Evolutionary conservation across 345 rosid genomes (phyloP).

Genomic region (Raphanus raphanistrum): DNA sequence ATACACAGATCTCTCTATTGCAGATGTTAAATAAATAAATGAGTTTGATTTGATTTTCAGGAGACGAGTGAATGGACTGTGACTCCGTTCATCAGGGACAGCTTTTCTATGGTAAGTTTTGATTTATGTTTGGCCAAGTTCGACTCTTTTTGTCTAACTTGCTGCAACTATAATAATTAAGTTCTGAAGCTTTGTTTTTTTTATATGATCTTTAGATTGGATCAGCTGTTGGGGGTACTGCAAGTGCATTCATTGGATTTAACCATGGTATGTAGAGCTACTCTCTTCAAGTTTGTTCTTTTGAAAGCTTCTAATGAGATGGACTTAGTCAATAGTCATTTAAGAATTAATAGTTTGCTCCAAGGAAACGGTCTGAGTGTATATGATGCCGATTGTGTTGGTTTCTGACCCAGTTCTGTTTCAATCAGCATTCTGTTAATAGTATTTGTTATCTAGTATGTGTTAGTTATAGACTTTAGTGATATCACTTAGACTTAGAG

Average conservation of each 20-base stretch:
- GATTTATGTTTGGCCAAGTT: background rate
- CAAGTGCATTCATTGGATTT: slow-evolving; percentile 44
- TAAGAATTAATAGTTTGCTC: background rate
- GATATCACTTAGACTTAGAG: background rate
- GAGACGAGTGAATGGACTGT: slow-evolving; percentile 87
- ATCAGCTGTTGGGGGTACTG: slow-evolving; percentile 81
- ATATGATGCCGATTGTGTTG: background rate
- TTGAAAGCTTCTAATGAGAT: background rate
- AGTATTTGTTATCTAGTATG: background rate
- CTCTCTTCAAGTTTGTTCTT: background rate
- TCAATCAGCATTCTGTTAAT: background rate
- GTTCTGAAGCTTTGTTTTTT: background rate
- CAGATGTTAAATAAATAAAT: background rate
- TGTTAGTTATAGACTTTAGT: slow-evolving; percentile 10
- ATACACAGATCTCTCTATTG: background rate
- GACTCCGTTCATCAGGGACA: slow-evolving; percentile 78
- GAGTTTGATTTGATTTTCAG: slow-evolving; percentile 42
- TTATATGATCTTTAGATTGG: slow-evolving; percentile 59
- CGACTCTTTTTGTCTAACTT: background rate
- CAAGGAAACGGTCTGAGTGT: background rate
- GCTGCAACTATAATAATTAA: background rate
- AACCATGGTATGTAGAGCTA: slow-evolving; percentile 34
- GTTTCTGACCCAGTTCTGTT: background rate
- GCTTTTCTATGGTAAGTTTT: slow-evolving; percentile 78
- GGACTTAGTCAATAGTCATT: background rate